phyloP scores from a whole-genome alignment of 495 filamentous ascomycete species.

The Talaromyces adpressus region DNA sequence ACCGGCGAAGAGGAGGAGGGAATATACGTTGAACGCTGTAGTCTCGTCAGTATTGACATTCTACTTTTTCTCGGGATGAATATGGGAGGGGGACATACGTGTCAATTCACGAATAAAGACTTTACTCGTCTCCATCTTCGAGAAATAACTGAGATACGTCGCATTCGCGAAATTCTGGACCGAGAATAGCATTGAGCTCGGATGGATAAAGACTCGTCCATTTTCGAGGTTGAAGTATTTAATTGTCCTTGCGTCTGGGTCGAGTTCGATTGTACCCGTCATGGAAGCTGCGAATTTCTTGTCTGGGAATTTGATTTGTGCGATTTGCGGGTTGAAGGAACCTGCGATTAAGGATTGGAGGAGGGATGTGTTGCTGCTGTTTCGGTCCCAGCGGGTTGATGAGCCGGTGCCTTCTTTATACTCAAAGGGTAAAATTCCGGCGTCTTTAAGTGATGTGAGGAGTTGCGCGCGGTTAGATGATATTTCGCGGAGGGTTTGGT shows the following conservation, averaged over 20 bases:
- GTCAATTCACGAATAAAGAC: constrained; percentile 83
- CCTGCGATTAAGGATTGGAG: constrained; percentile 84
- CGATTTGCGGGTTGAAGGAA: constrained; percentile 85
- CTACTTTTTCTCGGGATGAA: background rate
- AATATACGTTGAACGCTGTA: constrained; percentile 82
- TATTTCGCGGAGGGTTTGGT: constrained; percentile 79
- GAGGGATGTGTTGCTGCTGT: constrained; percentile 50
- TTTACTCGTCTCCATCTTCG: constrained; percentile 84
- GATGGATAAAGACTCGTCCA: constrained; percentile 87
- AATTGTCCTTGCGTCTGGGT: constrained; percentile 87
- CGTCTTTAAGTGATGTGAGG: constrained; percentile 76
- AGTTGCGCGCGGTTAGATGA: constrained; percentile 80
- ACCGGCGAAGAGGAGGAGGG: constrained; percentile 84
- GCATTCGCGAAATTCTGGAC: constrained; percentile 64
- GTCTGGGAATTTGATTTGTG: constrained; percentile 84
- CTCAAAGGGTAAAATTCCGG: constrained; percentile 61
- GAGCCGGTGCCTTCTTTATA: constrained; percentile 25
- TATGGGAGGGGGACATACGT: constrained; percentile 48
- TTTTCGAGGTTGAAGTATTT: constrained; percentile 85
- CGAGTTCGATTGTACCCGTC: constrained; percentile 81
- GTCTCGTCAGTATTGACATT: constrained; percentile 6
- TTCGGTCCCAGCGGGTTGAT: constrained; percentile 36
- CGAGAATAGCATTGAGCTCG: constrained; percentile 76
- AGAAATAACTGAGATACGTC: constrained; percentile 77
- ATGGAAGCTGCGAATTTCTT: constrained; percentile 85